Evolutionary conservation across 306 rosid genomes (phyloP), one percentile per base, ranked within the genome.

Genomic region (Cyclanthera cordifolia): DNA sequence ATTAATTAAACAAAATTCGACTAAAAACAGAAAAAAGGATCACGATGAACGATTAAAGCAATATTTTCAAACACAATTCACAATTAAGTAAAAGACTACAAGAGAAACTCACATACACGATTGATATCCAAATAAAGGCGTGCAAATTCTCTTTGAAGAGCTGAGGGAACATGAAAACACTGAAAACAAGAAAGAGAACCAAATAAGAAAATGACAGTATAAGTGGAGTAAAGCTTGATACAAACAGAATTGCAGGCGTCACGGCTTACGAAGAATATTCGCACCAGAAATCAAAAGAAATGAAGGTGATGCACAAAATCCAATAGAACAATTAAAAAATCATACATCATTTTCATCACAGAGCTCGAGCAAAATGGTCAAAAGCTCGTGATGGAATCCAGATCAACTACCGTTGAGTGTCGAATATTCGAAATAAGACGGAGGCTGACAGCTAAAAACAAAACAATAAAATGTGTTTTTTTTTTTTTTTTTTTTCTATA

Each of bases 251-350:
- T 25, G 72, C 77, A 46, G 15, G 27, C 77, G 77, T 67, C 83
- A 79, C 58, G 63, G 77, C 72, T 71, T 23, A 79, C 83, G 77
- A 14, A 72, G 39, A 15, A 65, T 19, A 24, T 14, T 23, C 70
- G 12, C 25, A 4, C 50, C 53, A 21, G 5, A 15, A 34, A 34
- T 34, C 0, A 24, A 67, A 67, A 47, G 55, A 67, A 24, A 67
- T 24, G 43, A 23, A 67, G 3, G 0, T 24, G 28, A 1, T 17
- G 9, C 39, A 11, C 41, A 5, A 67, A 67, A 45, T 67, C 71
- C 71, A 67, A 67, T 3, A 12, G 20, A 43, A 27, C 6, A 8
- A 39, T 24, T 48, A 46, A 46, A n/a, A n/a, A 67, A 43, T 1
- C 27, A 48, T 4, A 48, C 50, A 19, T 37, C 67, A 52, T 7